A percentile compares a stretch with the other conserved stretches of the same genome.
Evolutionary conservation across 495 filamentous ascomycete species (phyloP).

Genomic region (Chaetomium tenue): DNA sequence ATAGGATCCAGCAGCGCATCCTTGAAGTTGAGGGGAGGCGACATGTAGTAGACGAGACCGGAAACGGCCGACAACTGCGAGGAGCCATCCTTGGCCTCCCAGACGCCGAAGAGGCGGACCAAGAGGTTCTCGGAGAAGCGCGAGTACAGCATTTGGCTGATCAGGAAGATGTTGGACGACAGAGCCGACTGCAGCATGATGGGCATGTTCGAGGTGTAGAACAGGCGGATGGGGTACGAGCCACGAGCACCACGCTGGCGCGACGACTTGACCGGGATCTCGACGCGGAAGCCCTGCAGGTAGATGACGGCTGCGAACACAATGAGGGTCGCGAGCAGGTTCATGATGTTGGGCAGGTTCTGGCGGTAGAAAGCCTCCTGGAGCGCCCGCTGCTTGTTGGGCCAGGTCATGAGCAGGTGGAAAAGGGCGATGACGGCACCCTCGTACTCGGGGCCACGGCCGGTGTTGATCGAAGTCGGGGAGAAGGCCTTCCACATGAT

Average conservation of each 20-base stretch:
- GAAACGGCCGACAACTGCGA: slow-evolving; percentile 90
- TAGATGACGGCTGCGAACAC: slow-evolving; percentile 99
- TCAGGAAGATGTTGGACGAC: slow-evolving; percentile 97
- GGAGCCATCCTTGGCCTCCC: slow-evolving; percentile 96
- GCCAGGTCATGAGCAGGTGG: slow-evolving; percentile 97
- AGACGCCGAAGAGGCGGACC: slow-evolving; percentile 92
- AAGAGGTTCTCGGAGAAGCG: slow-evolving; percentile 98
- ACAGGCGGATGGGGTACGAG: slow-evolving; percentile 75
- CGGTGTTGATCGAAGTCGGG: slow-evolving; percentile 98
- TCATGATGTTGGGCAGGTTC: slow-evolving; percentile 99
- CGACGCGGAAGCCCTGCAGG: slow-evolving; percentile 99
- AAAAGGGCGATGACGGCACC: slow-evolving; percentile 98
- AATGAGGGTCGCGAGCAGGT: slow-evolving; percentile 85
- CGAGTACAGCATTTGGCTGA: slow-evolving; percentile 98
- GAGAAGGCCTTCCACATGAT: slow-evolving; percentile 99
- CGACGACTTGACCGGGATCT: slow-evolving; percentile 99
- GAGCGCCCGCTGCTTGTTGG: slow-evolving; percentile 95
- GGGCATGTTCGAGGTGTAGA: slow-evolving; percentile 93
- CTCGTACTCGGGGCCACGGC: slow-evolving; percentile 98
- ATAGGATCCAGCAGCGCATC: slow-evolving; percentile 94
- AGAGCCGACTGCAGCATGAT: slow-evolving; percentile 99
- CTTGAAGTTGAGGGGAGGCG: slow-evolving; percentile 93
- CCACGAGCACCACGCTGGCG: slow-evolving; percentile 97
- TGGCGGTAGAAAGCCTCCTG: slow-evolving; percentile 99
- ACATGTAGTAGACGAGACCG: slow-evolving; percentile 99